These are phyloP conservation scores for Meredithiella fracta DNA, from an alignment of 2,329 filamentous ascomycete genomes.

Conservation along the genomic window DNA sequence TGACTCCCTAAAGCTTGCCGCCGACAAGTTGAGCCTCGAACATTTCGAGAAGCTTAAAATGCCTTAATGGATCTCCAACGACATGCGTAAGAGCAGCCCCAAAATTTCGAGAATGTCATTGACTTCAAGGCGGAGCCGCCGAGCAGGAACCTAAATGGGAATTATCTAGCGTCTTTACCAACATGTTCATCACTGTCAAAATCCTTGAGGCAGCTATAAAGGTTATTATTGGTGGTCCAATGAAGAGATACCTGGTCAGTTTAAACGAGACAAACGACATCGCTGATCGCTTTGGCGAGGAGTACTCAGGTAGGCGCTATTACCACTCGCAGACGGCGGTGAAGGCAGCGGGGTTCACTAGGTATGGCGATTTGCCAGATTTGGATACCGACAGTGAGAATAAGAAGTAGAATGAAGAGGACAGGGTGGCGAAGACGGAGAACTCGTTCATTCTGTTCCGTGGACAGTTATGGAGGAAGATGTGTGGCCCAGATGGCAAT, in stretches of 20 bases:
- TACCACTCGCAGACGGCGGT: conserved; percentile 16
- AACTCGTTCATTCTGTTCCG: too few relatives aligned
- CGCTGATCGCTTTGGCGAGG: conserved; percentile 37
- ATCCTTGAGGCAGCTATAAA: neutral
- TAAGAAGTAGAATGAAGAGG: neutral
- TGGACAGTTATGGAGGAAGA: too few relatives aligned
- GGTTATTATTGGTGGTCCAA: conserved; percentile 17
- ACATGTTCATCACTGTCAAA: neutral
- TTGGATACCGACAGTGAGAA: neutral
- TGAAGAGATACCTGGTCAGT: conserved; percentile 33
- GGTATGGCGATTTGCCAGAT: neutral
- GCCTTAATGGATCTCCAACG: neutral
- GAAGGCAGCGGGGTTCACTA: neutral
- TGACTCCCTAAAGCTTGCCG: conserved; percentile 55
- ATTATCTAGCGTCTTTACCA: neutral
- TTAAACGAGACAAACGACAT: conserved; percentile 43
- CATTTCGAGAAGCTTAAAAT: neutral
- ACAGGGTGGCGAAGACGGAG: neutral
- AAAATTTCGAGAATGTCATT: neutral
- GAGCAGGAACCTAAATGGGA: neutral
- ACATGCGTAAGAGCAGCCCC: neutral
- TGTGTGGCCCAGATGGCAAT: too few relatives aligned
- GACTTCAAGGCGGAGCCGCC: neutral
- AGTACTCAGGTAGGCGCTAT: conserved; percentile 24
- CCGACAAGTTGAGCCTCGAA: conserved; percentile 24